These are phyloP conservation scores for Puccinia hordei DNA, from an alignment of 1,284 basidiomycete genomes.

Conservation along the genomic window DNA sequence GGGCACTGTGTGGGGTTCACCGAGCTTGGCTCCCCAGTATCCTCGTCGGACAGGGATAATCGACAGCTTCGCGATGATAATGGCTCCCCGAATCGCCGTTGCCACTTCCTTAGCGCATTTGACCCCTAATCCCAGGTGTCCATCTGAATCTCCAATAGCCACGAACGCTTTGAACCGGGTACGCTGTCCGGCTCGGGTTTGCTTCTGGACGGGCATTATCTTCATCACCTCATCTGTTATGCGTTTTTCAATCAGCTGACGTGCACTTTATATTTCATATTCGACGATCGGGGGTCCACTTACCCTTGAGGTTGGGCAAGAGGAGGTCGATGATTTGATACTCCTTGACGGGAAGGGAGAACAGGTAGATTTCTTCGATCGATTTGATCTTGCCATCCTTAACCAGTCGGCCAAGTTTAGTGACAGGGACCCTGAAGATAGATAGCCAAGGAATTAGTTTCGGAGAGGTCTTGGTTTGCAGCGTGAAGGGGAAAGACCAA, in stretches of 20 bases:
- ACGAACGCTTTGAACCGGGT: conserved; percentile 99
- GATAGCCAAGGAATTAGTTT: not conserved
- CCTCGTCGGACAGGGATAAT: conserved; percentile 95
- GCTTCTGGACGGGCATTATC: conserved; percentile 99
- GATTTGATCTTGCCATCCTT: conserved; percentile 99
- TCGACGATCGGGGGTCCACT: conserved; percentile 17
- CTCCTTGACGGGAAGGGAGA: conserved; percentile 98
- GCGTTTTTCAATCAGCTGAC: not conserved
- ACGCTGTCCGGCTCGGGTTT: conserved; percentile 98
- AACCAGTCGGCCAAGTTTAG: conserved; percentile 97
- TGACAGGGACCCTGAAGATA: conserved; percentile 82
- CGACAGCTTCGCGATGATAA: conserved; percentile 93
- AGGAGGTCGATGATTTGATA: conserved; percentile 97
- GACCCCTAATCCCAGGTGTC: conserved; percentile 98
- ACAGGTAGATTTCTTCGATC: conserved; percentile 99
- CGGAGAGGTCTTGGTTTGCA: not conserved
- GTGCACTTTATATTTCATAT: no score
- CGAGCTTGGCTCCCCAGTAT: conserved; percentile 98
- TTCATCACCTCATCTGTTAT: conserved; percentile 89
- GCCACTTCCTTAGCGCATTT: conserved; percentile 99
- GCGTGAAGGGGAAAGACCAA: conserved; percentile 62
- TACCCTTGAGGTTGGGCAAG: conserved; percentile 89
- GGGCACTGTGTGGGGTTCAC: conserved; percentile 98
- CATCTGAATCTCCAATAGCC: conserved; percentile 97
- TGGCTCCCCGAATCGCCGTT: conserved; percentile 97